Conservation (phyloP, 805 yeast genomes). For the Monosporozyma aerobia region DNA sequence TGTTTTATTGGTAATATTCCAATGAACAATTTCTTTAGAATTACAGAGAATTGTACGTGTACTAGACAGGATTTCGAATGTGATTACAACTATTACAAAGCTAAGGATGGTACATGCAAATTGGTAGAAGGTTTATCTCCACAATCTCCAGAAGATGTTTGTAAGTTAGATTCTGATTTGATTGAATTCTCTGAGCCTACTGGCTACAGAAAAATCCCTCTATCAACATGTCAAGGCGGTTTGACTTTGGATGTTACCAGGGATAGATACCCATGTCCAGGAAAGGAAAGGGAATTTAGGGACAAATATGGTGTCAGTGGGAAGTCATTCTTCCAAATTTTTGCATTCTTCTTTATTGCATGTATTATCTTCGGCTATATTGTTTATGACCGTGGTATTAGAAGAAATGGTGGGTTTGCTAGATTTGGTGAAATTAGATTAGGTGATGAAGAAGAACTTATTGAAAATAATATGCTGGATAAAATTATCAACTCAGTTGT, state of each 20-base stretch:
- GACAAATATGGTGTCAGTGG: conserved; percentile 49
- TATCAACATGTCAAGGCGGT: conserved; percentile 83
- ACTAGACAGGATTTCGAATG: conserved; percentile 86
- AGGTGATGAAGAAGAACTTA: conserved; percentile 54
- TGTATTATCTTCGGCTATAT: conserved; percentile 53
- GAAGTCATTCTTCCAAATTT: conserved; percentile 40
- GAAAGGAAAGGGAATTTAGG: conserved; percentile 57
- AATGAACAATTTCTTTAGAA: conserved; percentile 46
- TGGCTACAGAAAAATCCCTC: conserved; percentile 81
- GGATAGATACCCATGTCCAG: conserved; percentile 74
- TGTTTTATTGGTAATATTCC: conserved; percentile 62
- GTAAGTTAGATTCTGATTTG: conserved; percentile 42
- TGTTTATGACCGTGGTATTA: conserved; percentile 72
- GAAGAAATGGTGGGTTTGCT: conserved; percentile 66
- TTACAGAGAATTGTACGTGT: conserved; percentile 67
- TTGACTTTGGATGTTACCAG: conserved; percentile 51
- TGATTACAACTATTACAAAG: conserved; percentile 72
- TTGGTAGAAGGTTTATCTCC: conserved; percentile 68
- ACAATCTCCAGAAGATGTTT: conserved; percentile 51
- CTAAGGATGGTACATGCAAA: conserved; percentile 74
- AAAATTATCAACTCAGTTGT: conserved; percentile 50
- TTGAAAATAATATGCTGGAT: conserved; percentile 57
- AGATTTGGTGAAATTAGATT: conserved; percentile 80
- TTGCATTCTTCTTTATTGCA: conserved; percentile 46
- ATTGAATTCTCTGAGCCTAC: conserved; percentile 80